A percentile compares a stretch with the other conserved stretches of the same genome.
Evolutionary conservation across 164 flowering plant species (phyloP).

Genomic region (Magnolia changhungtana): DNA sequence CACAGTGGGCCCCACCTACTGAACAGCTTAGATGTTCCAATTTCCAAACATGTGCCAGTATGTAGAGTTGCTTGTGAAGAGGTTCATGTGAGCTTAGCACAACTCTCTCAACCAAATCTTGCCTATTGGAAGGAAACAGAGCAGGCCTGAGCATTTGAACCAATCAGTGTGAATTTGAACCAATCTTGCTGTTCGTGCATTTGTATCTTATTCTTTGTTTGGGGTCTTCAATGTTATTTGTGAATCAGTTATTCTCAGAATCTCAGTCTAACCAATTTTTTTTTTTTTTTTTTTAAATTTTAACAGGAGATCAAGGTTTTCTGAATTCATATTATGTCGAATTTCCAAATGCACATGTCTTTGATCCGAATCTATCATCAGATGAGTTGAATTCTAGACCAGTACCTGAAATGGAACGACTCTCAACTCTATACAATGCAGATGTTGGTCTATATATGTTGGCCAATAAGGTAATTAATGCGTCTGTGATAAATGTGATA

Average conservation of each 20-base stretch:
- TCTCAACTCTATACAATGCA: conserved; percentile 94
- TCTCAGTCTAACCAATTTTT: too few species aligned
- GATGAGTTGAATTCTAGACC: conserved; percentile 62
- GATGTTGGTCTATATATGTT: conserved; percentile 99
- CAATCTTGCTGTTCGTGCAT: not conserved
- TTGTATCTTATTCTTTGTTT: not conserved
- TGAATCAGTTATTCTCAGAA: too few species aligned
- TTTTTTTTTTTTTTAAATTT: not conserved
- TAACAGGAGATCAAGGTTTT: conserved; percentile 95
- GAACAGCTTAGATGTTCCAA: too few species aligned
- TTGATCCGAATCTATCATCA: conserved; percentile 60
- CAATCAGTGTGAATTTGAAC: not conserved
- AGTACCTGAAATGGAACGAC: conserved; percentile 83
- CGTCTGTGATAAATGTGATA: not conserved
- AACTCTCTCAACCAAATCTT: not conserved
- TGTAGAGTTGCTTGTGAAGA: too few species aligned
- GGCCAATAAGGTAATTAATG: conserved; percentile 78
- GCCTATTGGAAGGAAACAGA: not conserved
- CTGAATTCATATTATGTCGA: conserved; percentile 78
- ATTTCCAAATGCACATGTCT: conserved; percentile 88
- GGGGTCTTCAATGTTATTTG: not conserved
- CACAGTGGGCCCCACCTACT: too few species aligned
- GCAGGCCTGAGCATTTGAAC: not conserved
- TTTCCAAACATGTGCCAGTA: too few species aligned
- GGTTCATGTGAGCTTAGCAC: too few species aligned